These are phyloP conservation scores for Penicillium expansum DNA, from an alignment of 2,329 filamentous ascomycete genomes.

Conservation along the genomic window DNA sequence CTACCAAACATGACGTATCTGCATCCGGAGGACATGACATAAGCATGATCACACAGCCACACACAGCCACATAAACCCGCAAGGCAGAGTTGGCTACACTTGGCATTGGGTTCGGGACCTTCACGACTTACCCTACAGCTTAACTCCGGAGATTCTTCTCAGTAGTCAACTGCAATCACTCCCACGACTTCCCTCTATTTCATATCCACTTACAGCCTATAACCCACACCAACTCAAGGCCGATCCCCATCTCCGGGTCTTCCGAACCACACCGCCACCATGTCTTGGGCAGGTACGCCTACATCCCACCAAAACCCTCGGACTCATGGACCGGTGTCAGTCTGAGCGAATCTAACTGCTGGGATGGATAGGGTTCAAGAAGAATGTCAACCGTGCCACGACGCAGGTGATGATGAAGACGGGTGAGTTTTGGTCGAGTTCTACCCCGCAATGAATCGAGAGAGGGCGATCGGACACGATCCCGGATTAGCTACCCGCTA, in stretches of 20 bases:
- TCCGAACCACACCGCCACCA: constrained; percentile 40
- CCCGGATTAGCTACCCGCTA: background rate
- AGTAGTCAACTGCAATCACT: background rate
- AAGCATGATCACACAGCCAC: constrained; percentile 7
- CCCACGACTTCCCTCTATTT: background rate
- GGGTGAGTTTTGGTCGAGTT: constrained; percentile 48
- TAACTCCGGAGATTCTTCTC: background rate
- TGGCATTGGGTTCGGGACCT: constrained; percentile 1
- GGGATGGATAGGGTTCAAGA: constrained; percentile 71
- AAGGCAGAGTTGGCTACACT: constrained; percentile 7
- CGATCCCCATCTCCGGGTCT: background rate
- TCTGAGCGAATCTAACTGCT: background rate
- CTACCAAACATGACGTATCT: constrained; percentile 19
- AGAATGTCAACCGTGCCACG: constrained; percentile 97
- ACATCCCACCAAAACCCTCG: background rate
- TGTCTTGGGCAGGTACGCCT: constrained; percentile 68
- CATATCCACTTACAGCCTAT: background rate
- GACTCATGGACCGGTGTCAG: constrained; percentile 1
- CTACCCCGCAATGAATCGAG: constrained; percentile 19
- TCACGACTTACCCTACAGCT: background rate
- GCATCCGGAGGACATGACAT: constrained; percentile 13
- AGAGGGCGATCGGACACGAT: constrained; percentile 1
- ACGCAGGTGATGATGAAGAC: constrained; percentile 99
- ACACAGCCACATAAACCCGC: constrained; percentile 11
- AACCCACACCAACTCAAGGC: background rate